Percentiles rank a stretch among this genome's conserved stretches.
These are phyloP conservation scores for Stephania yunnanensis DNA, from an alignment of 164 flowering plant species.

Conservation along the genomic window DNA sequence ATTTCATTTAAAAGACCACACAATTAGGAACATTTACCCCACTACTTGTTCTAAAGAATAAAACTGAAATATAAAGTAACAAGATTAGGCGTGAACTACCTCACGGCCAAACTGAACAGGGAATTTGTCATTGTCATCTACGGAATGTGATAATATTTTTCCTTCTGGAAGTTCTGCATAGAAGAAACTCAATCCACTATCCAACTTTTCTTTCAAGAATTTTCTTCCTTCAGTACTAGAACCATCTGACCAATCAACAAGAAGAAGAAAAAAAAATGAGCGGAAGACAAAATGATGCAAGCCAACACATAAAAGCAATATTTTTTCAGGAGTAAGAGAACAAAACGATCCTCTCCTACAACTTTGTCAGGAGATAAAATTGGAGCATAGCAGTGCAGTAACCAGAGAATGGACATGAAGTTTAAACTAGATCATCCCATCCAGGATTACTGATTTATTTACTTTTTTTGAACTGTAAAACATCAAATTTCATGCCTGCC, in stretches of 20 bases:
- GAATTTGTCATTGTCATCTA: slow-evolving; percentile 70
- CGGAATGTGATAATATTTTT: slow-evolving; percentile 48
- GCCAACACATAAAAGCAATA: background rate
- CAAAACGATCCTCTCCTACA: background rate
- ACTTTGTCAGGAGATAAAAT: background rate
- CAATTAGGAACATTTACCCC: background rate
- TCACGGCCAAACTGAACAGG: slow-evolving; percentile 94
- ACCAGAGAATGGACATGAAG: too few species aligned
- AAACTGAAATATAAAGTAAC: background rate
- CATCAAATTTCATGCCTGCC: too few species aligned
- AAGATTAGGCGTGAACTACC: slow-evolving; percentile 35
- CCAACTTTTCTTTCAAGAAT: slow-evolving; percentile 38
- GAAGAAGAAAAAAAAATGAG: background rate
- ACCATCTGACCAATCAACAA: slow-evolving; percentile 31
- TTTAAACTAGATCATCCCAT: too few species aligned
- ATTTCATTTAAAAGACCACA: too few species aligned
- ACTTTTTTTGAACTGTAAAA: too few species aligned
- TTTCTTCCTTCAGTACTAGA: slow-evolving; percentile 44
- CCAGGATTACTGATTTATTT: too few species aligned
- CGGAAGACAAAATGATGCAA: background rate
- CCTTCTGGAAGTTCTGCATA: slow-evolving; percentile 88
- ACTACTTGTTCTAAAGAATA: background rate
- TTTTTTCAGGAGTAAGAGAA: background rate
- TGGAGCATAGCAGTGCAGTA: too few species aligned
- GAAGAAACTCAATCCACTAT: slow-evolving; percentile 48